Evolutionary conservation across 805 yeast species (phyloP).

Genomic region (Starmerella stellata): DNA sequence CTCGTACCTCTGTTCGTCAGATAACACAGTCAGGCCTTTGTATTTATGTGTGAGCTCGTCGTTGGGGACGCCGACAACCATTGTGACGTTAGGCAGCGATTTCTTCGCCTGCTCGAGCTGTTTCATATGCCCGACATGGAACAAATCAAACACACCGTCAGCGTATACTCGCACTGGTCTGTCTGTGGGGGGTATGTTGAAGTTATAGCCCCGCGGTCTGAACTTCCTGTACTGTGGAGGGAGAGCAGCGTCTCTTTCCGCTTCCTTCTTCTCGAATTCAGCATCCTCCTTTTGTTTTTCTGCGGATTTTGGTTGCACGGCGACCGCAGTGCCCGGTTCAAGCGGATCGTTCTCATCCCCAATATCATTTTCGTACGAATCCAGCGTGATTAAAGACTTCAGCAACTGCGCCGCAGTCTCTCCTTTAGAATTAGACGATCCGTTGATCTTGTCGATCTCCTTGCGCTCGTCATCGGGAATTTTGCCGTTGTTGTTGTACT

Average conservation of each 20-base stretch:
- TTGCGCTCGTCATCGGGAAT: no score
- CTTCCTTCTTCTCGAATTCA: constrained; percentile 32
- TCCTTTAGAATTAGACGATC: no score
- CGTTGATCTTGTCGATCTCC: no score
- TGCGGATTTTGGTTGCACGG: neutral
- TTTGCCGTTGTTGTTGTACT: no score
- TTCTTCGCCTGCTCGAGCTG: constrained; percentile 94
- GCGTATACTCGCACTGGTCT: constrained; percentile 90
- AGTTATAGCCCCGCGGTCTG: constrained; percentile 60
- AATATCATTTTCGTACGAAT: constrained; percentile 15
- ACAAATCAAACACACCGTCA: constrained; percentile 92
- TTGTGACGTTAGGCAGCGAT: constrained; percentile 61
- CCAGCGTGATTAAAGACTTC: constrained; percentile 14
- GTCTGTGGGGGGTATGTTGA: constrained; percentile 69
- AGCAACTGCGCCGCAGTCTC: constrained; percentile 12
- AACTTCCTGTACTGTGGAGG: constrained; percentile 57
- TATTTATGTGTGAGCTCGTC: constrained; percentile 80
- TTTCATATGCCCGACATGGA: constrained; percentile 94
- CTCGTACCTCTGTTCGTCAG: constrained; percentile 75
- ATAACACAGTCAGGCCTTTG: constrained; percentile 82
- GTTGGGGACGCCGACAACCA: constrained; percentile 83
- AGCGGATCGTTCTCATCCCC: constrained; percentile 9
- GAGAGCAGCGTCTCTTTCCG: constrained; percentile 40
- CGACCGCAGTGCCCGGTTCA: constrained; percentile 3
- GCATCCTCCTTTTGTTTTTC: constrained; percentile 19